Conservation (phyloP, 176 grass and related monocot species). For the Carex parvula region DNA sequence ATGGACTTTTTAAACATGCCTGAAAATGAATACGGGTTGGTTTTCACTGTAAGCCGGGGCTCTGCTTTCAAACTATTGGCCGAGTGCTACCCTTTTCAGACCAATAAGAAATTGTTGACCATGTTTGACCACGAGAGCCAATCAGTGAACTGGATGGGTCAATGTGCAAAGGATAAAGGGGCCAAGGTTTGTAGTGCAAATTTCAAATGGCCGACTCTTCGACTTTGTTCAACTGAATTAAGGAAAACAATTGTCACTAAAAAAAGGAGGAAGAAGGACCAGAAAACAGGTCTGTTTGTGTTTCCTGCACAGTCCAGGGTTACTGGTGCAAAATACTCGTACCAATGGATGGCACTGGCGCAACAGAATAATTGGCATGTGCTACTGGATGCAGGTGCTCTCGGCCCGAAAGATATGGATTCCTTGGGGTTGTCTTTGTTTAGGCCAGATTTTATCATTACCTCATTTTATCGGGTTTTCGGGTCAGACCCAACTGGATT, state of each 20-base stretch:
- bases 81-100: conserved; percentile 90
- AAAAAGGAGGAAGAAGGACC: conserved; percentile 61
- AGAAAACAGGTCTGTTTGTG: conserved; percentile 73
- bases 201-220: conserved; percentile 91
- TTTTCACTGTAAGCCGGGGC: conserved; percentile 89
- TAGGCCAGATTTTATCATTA: conserved; percentile 92
- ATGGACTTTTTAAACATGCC: conserved; percentile 94
- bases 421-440: conserved; percentile 92
- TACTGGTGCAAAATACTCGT: conserved; percentile 95
- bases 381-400: conserved; percentile 88
- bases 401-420: conserved; percentile 99
- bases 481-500: conserved; percentile 93
- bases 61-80: conserved; percentile 87
- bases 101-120: conserved; percentile 83
- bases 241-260: conserved; percentile 83
- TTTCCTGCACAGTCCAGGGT: conserved; percentile 96
- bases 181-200: conserved; percentile 69
- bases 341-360: conserved; percentile 98
- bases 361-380: conserved; percentile 99
- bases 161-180: conserved; percentile 79
- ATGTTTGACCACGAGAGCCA: conserved; percentile 99
- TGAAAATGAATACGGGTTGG: conserved; percentile 74
- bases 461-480: conserved; percentile 94
- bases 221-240: conserved; percentile 76
- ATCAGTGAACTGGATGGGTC: conserved; percentile 91